A percentile compares a stretch with the other conserved stretches of the same genome.
phyloP scores from a whole-genome alignment of 2,329 filamentous ascomycete genomes.

The Keithomyces neogunnii region DNA sequence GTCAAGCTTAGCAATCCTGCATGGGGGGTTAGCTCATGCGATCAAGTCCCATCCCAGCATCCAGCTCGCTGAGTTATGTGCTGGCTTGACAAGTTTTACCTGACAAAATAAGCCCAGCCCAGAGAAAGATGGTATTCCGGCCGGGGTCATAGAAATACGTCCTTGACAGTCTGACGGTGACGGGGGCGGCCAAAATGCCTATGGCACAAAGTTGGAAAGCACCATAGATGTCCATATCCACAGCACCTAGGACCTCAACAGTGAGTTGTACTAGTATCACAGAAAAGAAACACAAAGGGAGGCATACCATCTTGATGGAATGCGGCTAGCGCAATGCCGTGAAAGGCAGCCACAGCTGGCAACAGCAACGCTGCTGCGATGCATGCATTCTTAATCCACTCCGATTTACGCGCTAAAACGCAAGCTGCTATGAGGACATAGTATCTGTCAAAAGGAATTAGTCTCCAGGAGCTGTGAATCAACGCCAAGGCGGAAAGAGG shows the following conservation, averaged over 20 bases:
- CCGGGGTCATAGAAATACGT: slow-evolving; percentile 59
- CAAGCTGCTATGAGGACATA: slow-evolving; percentile 57
- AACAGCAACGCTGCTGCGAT: slow-evolving; percentile 54
- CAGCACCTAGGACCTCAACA: slow-evolving; percentile 35
- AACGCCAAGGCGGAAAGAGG: neutral
- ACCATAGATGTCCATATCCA: slow-evolving; percentile 62
- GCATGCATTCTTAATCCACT: slow-evolving; percentile 56
- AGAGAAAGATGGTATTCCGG: slow-evolving; percentile 58
- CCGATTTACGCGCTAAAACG: slow-evolving; percentile 50
- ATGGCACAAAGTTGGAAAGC: slow-evolving; percentile 61
- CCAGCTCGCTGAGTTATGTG: no score
- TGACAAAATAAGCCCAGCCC: slow-evolving; percentile 52
- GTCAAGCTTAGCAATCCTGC: slow-evolving; percentile 51
- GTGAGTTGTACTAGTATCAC: neutral
- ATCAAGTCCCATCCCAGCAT: neutral
- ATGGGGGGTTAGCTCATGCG: neutral
- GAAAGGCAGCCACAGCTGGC: slow-evolving; percentile 55
- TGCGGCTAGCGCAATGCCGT: slow-evolving; percentile 52
- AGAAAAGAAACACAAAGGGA: neutral
- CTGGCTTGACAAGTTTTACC: slow-evolving; percentile 29
- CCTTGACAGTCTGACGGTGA: slow-evolving; percentile 50
- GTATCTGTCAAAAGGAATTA: slow-evolving; percentile 33
- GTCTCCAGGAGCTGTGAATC: neutral
- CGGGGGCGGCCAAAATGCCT: slow-evolving; percentile 54
- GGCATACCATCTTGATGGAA: slow-evolving; percentile 49